phyloP scores from a whole-genome alignment of 805 yeast species.

The Sugiyamaella americana region DNA sequence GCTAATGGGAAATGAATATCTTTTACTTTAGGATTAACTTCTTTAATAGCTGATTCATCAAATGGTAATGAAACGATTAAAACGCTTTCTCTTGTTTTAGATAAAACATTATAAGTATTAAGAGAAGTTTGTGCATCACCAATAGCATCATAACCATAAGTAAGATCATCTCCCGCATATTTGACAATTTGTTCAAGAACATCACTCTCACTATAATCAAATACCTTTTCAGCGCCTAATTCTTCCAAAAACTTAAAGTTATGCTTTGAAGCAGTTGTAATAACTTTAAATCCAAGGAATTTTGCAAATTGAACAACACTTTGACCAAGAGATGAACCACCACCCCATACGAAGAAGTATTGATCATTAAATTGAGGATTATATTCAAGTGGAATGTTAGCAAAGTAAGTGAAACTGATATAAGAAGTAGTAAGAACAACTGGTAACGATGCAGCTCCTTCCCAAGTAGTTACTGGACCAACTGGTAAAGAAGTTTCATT shows the following conservation, averaged over 20 bases:
- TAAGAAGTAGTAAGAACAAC: slow-evolving; percentile 48
- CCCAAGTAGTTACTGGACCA: slow-evolving; percentile 42
- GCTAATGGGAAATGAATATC: slow-evolving; percentile 11
- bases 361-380: slow-evolving; percentile 32
- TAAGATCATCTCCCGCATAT: no score
- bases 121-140: slow-evolving; percentile 15
- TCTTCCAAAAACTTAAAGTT: slow-evolving; percentile 37
- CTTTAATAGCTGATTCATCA: slow-evolving; percentile 2
- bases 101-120: slow-evolving; percentile 13
- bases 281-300: slow-evolving; percentile 39
- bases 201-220: slow-evolving; percentile 42
- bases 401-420: slow-evolving; percentile 35
- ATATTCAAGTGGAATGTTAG: slow-evolving; percentile 45
- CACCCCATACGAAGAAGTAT: slow-evolving; percentile 32
- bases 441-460: slow-evolving; percentile 31
- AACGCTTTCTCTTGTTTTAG: slow-evolving; percentile 10
- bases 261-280: slow-evolving; percentile 46
- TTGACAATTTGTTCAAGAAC: slow-evolving; percentile 40
- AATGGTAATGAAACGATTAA: slow-evolving; percentile 4
- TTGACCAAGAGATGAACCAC: slow-evolving; percentile 56
- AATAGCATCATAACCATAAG: slow-evolving; percentile 24
- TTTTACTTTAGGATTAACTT: slow-evolving; percentile 7
- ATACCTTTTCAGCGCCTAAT: slow-evolving; percentile 41
- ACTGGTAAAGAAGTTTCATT: slow-evolving; percentile 16
- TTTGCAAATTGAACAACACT: slow-evolving; percentile 56